Evolutionary conservation across 345 rosid genomes (phyloP).

Genomic region (Populus ilicifolia): DNA sequence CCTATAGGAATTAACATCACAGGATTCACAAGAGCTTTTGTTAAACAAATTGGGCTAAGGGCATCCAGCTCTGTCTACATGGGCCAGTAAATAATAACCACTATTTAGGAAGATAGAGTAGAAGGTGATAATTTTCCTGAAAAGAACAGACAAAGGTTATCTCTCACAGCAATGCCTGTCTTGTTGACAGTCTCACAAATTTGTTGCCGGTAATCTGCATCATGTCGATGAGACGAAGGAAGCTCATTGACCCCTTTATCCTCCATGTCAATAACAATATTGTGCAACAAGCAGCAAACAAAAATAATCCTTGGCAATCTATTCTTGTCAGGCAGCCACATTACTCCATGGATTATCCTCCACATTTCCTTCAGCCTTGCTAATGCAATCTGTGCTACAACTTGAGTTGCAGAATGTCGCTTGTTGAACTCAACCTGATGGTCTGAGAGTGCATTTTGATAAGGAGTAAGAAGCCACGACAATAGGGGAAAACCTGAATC

Average conservation of each 20-base stretch:
- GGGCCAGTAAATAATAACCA: neutral
- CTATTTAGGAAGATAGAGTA: neutral
- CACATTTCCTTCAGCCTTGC: conserved; percentile 70
- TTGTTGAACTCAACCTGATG: conserved; percentile 51
- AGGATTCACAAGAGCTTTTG: neutral
- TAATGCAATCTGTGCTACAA: conserved; percentile 50
- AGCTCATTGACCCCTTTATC: conserved; percentile 44
- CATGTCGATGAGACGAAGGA: conserved; percentile 47
- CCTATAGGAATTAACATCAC: neutral
- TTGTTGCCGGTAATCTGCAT: conserved; percentile 45
- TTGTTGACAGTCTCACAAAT: conserved; percentile 39
- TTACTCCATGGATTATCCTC: conserved; percentile 65
- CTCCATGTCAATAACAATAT: conserved; percentile 56
- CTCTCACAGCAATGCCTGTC: conserved; percentile 43
- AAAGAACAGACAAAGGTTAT: conserved; percentile 41
- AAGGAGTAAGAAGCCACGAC: conserved; percentile 68
- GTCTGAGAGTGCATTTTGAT: conserved; percentile 43
- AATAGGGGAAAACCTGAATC: conserved; percentile 57
- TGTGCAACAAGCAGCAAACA: conserved; percentile 72
- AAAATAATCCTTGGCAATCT: conserved; percentile 59
- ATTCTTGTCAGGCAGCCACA: conserved; percentile 76
- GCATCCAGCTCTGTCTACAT: neutral
- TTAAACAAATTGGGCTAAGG: neutral
- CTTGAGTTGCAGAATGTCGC: conserved; percentile 48
- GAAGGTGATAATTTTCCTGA: conserved; percentile 36